These are phyloP conservation scores for Entomortierella parvispora DNA, from an alignment of 192 early-diverging fungal species.

Conservation along the genomic window DNA sequence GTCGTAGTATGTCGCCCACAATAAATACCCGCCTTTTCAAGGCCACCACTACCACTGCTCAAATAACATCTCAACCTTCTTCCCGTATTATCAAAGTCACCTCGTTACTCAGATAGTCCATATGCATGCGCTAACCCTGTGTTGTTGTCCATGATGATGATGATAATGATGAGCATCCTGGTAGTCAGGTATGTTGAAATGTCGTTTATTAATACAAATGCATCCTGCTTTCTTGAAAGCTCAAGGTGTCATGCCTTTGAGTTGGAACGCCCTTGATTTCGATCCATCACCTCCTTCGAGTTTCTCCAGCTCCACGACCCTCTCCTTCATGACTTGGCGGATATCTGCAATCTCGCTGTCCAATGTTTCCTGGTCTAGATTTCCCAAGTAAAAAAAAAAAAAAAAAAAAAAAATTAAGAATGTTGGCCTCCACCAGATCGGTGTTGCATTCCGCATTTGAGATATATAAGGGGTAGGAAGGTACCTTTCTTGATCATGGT, in stretches of 20 bases:
- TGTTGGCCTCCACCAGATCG: neutral
- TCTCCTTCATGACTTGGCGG: slow-evolving; percentile 56
- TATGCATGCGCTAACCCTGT: too few species aligned
- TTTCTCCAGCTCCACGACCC: slow-evolving; percentile 55
- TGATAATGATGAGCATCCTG: too few species aligned
- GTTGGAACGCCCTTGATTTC: slow-evolving; percentile 54
- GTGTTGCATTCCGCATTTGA: neutral
- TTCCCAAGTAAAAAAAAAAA: neutral
- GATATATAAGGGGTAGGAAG: neutral
- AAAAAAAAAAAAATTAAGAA: neutral
- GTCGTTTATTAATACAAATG: neutral
- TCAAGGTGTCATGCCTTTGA: slow-evolving; percentile 50
- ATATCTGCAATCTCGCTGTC: slow-evolving; percentile 57
- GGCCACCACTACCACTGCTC: too few species aligned
- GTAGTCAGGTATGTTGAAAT: neutral
- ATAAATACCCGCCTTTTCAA: too few species aligned
- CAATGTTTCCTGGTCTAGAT: slow-evolving; percentile 61
- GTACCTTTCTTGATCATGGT: slow-evolving; percentile 65
- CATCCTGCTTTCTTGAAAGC: neutral
- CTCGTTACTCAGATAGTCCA: too few species aligned
- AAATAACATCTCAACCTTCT: too few species aligned
- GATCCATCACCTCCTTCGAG: slow-evolving; percentile 59
- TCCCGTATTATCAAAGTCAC: too few species aligned
- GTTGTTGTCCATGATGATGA: too few species aligned
- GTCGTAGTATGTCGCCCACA: too few species aligned